Evolutionary conservation across 2,329 filamentous ascomycete genomes (phyloP).

Genomic region (Fusarium falciforme): DNA sequence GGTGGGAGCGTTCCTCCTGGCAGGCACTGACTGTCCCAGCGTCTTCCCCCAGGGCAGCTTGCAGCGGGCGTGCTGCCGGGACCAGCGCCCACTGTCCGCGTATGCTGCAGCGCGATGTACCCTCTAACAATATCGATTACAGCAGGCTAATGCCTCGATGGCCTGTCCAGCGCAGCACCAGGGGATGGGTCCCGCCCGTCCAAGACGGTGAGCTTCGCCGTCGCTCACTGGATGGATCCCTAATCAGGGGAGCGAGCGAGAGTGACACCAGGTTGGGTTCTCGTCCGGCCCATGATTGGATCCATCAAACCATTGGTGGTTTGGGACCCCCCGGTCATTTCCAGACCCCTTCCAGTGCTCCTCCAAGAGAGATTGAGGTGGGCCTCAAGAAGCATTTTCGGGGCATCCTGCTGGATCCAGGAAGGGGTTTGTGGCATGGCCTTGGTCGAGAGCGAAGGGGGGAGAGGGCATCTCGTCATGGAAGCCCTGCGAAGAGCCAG

Average conservation of each 20-base stretch:
- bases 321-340: slow-evolving; percentile 18
- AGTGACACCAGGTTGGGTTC: slow-evolving; percentile 12
- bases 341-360: slow-evolving; percentile 33
- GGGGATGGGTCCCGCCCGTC: slow-evolving; percentile 22
- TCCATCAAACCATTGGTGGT: slow-evolving; percentile 23
- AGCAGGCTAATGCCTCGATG: neutral
- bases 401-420: slow-evolving; percentile 28
- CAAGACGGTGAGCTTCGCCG: slow-evolving; percentile 31
- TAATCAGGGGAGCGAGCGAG: slow-evolving; percentile 33
- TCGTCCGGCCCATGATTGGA: slow-evolving; percentile 7
- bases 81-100: neutral
- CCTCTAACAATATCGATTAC: slow-evolving; percentile 4
- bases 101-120: slow-evolving; percentile 2
- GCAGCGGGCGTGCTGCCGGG: neutral
- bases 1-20: slow-evolving; percentile 13
- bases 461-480: slow-evolving; percentile 21
- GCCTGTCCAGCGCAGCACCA: neutral
- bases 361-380: slow-evolving; percentile 39
- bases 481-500: slow-evolving; percentile 16
- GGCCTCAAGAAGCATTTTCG: slow-evolving; percentile 23
- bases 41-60: neutral
- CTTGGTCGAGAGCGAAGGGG: slow-evolving; percentile 11
- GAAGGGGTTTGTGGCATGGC: slow-evolving; percentile 26
- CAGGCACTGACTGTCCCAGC: slow-evolving; percentile 4
- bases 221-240: slow-evolving; percentile 28